Conservation (phyloP, 768 basidiomycete genomes). For the Phaeotremella skinneri region DNA sequence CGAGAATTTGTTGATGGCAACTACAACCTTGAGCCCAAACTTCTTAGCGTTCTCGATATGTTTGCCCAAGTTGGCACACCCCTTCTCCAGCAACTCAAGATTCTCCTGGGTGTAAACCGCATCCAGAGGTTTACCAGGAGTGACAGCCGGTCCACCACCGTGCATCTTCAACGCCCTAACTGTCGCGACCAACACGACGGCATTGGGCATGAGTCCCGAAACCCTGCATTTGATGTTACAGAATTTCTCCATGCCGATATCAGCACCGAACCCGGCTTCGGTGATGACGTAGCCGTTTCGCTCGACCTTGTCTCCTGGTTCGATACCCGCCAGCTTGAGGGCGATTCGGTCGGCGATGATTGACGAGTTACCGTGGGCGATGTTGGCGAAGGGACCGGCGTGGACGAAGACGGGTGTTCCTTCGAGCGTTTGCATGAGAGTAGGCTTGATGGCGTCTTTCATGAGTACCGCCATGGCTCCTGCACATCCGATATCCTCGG, state of each 20-base stretch:
- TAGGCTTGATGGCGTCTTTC: slow-evolving; percentile 99
- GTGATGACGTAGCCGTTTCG: slow-evolving; percentile 93
- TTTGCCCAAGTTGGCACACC: slow-evolving; percentile 85
- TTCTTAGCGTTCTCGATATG: slow-evolving; percentile 94
- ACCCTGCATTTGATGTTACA: slow-evolving; percentile 98
- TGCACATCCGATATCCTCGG: slow-evolving; percentile 91
- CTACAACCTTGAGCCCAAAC: slow-evolving; percentile 93
- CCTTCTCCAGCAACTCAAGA: slow-evolving; percentile 80
- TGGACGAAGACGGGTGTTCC: slow-evolving; percentile 99
- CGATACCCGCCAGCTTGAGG: slow-evolving; percentile 92
- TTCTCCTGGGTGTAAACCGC: slow-evolving; percentile 94
- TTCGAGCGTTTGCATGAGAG: slow-evolving; percentile 96
- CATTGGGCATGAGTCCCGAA: slow-evolving; percentile 89
- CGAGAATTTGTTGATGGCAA: slow-evolving; percentile 94
- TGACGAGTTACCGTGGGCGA: slow-evolving; percentile 95
- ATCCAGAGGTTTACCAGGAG: slow-evolving; percentile 88
- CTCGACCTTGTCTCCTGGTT: slow-evolving; percentile 77
- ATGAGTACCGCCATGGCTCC: slow-evolving; percentile 94
- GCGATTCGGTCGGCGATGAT: slow-evolving; percentile 97
- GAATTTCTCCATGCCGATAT: slow-evolving; percentile 83
- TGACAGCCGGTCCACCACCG: slow-evolving; percentile 94
- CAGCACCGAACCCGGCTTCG: slow-evolving; percentile 97
- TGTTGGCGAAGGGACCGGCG: slow-evolving; percentile 98
- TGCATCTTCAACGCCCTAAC: slow-evolving; percentile 99
- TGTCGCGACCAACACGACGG: slow-evolving; percentile 92